Percentiles rank a stretch among this genome's conserved stretches.
Conservation (phyloP, 805 yeast species). For the Candida insectorum region DNA sequence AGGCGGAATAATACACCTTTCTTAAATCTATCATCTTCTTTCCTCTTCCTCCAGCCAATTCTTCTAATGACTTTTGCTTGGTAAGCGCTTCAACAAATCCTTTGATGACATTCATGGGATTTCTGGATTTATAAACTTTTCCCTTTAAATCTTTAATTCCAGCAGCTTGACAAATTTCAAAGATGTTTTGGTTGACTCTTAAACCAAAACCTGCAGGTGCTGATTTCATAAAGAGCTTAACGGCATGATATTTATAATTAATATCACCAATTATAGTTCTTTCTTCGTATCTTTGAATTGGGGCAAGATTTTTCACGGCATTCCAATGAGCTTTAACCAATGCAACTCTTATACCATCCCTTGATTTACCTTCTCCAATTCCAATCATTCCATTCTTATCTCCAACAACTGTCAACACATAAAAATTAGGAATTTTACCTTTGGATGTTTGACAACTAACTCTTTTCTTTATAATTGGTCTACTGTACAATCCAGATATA, state of each 20-base stretch:
- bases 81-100: conserved; percentile 82
- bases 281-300: conserved; percentile 83
- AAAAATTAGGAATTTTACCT: conserved; percentile 83
- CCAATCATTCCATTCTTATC: conserved; percentile 93
- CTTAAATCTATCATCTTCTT: conserved; percentile 92
- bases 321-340: conserved; percentile 86
- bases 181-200: conserved; percentile 84
- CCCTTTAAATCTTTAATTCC: conserved; percentile 94
- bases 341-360: conserved; percentile 72
- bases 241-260: conserved; percentile 83
- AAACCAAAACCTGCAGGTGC: conserved; percentile 94
- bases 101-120: conserved; percentile 91
- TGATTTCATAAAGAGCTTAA: conserved; percentile 72
- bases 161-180: conserved; percentile 86
- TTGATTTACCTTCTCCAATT: conserved; percentile 89
- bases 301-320: conserved; percentile 80
- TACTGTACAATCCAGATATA: conserved; percentile 57
- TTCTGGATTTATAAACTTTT: conserved; percentile 87
- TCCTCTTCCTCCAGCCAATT: conserved; percentile 87
- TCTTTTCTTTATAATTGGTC: conserved; percentile 68
- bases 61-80: conserved; percentile 78
- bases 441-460: conserved; percentile 90
- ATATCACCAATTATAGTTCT: conserved; percentile 87
- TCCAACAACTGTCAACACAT: conserved; percentile 86
- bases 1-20: conserved; percentile 73